Conservation (phyloP, 2,329 filamentous ascomycete genomes). For the Berkeleyomyces basicola region DNA sequence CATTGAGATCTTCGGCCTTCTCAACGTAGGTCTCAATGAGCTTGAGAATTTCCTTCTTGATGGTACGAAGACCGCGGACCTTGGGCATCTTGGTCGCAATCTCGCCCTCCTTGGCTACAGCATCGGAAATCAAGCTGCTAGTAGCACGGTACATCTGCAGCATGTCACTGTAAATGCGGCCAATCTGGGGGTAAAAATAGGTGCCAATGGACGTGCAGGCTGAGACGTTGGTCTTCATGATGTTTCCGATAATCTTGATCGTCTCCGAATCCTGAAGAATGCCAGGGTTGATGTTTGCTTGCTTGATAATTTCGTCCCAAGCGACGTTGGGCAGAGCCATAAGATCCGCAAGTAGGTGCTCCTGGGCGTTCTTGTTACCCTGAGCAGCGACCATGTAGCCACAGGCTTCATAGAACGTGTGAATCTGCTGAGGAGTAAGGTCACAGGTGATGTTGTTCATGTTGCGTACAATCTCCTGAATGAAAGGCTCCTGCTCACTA, state of each 20-base stretch:
- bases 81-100: conserved; percentile 96
- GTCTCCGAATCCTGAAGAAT: conserved; percentile 85
- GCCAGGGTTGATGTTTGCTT: conserved; percentile 68
- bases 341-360: conserved; percentile 74
- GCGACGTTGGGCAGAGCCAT: conserved; percentile 89
- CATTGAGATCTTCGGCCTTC: conserved; percentile 89
- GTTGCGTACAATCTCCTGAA: conserved; percentile 93
- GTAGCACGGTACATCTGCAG: conserved; percentile 96
- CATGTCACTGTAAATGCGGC: conserved; percentile 96
- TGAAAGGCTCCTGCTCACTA: conserved; percentile 88
- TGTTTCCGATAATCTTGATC: conserved; percentile 97
- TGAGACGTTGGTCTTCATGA: conserved; percentile 99
- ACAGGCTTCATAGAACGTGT: conserved; percentile 97
- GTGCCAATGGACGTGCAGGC: conserved; percentile 90
- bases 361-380: conserved; percentile 85
- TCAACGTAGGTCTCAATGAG: conserved; percentile 96
- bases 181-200: conserved; percentile 97
- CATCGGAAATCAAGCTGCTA: conserved; percentile 89
- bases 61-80: conserved; percentile 84
- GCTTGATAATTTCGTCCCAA: conserved; percentile 87
- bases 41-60: conserved; percentile 99
- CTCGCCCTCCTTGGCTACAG: conserved; percentile 47
- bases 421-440: conserved; percentile 87
- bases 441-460: conserved; percentile 94
- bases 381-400: conserved; percentile 99